These are phyloP conservation scores for Sporothrix pseudoabietina DNA, from an alignment of 2,329 filamentous ascomycete species.

Conservation along the genomic window DNA sequence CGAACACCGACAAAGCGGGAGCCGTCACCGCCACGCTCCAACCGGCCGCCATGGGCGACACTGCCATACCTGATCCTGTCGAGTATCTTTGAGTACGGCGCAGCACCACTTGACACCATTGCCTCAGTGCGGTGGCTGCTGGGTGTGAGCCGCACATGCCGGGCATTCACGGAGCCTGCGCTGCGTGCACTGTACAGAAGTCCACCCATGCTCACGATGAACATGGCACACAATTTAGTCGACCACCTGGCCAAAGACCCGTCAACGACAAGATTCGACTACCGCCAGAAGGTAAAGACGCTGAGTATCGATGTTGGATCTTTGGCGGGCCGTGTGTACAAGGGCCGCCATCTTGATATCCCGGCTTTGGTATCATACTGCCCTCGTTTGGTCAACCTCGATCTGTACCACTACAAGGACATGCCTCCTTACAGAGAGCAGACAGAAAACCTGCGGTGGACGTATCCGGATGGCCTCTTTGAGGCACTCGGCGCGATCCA, in stretches of 20 bases:
- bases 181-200: constrained; percentile 70
- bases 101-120: constrained; percentile 56
- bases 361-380: constrained; percentile 62
- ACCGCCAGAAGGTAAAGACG: constrained; percentile 69
- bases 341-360: constrained; percentile 51
- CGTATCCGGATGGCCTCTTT: constrained; percentile 68
- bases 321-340: constrained; percentile 56
- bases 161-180: constrained; percentile 69
- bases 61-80: constrained; percentile 62
- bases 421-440: constrained; percentile 65
- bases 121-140: constrained; percentile 63
- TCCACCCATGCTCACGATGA: constrained; percentile 60
- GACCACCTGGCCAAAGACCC: constrained; percentile 58
- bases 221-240: constrained; percentile 50
- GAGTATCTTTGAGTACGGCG: constrained; percentile 69
- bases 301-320: constrained; percentile 69
- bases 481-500: constrained; percentile 57
- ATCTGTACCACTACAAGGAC: constrained; percentile 72
- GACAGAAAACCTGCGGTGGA: constrained; percentile 64
- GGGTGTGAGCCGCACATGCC: constrained; percentile 63
- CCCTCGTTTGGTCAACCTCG: constrained; percentile 67
- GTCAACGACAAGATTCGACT: constrained; percentile 58
- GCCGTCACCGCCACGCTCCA: neutral
- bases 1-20: neutral
- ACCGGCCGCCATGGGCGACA: constrained; percentile 37